Evolutionary conservation across 495 filamentous ascomycete species (phyloP).

Genomic region (Neurospora hispaniola): DNA sequence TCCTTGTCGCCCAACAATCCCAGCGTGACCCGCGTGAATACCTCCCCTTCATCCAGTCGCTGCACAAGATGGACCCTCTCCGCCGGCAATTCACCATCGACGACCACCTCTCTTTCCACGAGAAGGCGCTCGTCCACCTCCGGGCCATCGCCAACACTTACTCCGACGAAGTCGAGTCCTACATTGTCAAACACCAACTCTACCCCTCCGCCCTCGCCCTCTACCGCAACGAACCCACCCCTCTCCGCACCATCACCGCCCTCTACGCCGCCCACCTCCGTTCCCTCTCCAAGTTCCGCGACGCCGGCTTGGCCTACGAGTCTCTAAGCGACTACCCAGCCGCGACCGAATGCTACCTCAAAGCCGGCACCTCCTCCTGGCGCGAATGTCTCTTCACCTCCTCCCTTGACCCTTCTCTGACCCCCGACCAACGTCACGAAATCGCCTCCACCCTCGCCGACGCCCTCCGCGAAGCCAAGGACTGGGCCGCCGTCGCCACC

Average conservation of each 20-base stretch:
- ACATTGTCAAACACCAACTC: conserved; percentile 67
- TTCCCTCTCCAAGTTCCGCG: conserved; percentile 61
- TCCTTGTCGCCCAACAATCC: conserved; percentile 88
- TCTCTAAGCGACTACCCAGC: conserved; percentile 60
- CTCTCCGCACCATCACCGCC: conserved; percentile 47
- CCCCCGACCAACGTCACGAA: conserved; percentile 43
- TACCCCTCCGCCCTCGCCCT: conserved; percentile 66
- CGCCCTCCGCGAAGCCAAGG: conserved; percentile 65
- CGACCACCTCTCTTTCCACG: conserved; percentile 63
- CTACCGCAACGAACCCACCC: conserved; percentile 68
- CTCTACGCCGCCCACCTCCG: conserved; percentile 73
- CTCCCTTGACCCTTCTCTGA: conserved; percentile 47
- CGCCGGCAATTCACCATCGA: conserved; percentile 78
- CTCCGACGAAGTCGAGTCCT: conserved; percentile 66
- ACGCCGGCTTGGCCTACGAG: conserved; percentile 82
- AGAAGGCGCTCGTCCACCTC: conserved; percentile 70
- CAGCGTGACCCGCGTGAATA: conserved; percentile 96
- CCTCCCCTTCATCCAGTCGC: conserved; percentile 79
- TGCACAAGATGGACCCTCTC: conserved; percentile 59
- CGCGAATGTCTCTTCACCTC: conserved; percentile 78
- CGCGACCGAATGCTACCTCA: conserved; percentile 69
- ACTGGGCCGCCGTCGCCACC: conserved; percentile 66
- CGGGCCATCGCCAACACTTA: conserved; percentile 38
- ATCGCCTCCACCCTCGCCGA: conserved; percentile 61
- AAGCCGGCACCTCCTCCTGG: conserved; percentile 65